Evolutionary conservation across 768 basidiomycete species (phyloP), one percentile per base, ranked within the genome.

Genomic region (Hericium coralloides): DNA sequence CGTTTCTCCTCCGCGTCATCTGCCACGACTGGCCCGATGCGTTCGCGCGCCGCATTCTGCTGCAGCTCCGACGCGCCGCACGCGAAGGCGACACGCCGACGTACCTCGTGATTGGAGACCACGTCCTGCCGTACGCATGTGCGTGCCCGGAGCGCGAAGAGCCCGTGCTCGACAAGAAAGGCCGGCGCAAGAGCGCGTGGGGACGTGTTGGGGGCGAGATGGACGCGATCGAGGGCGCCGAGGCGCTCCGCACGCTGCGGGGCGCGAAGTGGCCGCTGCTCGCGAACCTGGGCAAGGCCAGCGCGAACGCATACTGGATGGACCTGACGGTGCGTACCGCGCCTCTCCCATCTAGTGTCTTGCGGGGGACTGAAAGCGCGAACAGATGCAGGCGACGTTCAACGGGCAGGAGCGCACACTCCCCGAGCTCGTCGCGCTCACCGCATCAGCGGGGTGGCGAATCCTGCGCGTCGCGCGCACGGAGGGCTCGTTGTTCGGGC

Each of bases 21-120:
- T 73, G 87, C 37, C 89, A 92, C 62, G 89, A 92, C 64, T 90
- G 89, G 88, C 83, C 87, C 1, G 84, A 90, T 60, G 72, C 71
- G 1, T 77, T 67, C 49, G 70, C 80, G 20, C 60, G 59, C 22
- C 72, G 72, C 38, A 79, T 82, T 45, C 66, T 81, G 47, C 65
- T 73, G 18, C 76, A 74, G 25, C 70, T 82, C 3, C 71, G 78
- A 12, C 70, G 69, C 3, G 69, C 72, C 4, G 76, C 77, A 0
- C 26, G 41, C 9, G 59, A 60, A 41, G 59, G 51, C 17, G 45
- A 43, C 38, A 59, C 59, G 1, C 63, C 69, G 5, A 89, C 88
- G 23, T 79, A 73, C 57, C 73, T 91, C 2, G 71, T 92, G 37
- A 77, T 92, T 43, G 86, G 82, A 0, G 89, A 92, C 61, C 84